Percentiles rank a stretch among this genome's conserved stretches.
These are phyloP conservation scores for Dactylis glomerata DNA, from an alignment of 176 grass and related monocot species.

Conservation along the genomic window DNA sequence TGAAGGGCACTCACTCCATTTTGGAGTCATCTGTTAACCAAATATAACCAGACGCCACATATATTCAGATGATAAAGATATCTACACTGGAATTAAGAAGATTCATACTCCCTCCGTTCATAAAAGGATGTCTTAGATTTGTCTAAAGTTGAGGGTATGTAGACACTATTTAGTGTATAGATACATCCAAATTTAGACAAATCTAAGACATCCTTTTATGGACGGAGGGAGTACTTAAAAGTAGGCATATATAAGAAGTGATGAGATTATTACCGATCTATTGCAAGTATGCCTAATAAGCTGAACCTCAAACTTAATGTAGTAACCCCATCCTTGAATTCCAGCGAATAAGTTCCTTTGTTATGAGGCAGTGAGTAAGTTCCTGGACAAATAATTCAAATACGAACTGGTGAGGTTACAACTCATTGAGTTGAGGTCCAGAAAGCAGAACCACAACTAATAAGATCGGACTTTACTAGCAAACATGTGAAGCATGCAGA, in stretches of 20 bases:
- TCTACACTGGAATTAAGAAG: slow-evolving; percentile 14
- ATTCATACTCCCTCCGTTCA: slow-evolving; percentile 6
- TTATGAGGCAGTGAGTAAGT: background rate
- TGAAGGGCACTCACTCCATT: slow-evolving; percentile 44
- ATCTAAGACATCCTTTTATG: too few species aligned
- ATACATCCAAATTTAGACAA: too few species aligned
- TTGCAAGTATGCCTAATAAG: slow-evolving; percentile 25
- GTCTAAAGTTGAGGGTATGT: too few species aligned
- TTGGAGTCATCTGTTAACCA: slow-evolving; percentile 56
- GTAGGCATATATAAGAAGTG: background rate
- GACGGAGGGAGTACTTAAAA: too few species aligned
- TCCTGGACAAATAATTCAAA: slow-evolving; percentile 27
- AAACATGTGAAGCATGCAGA: background rate
- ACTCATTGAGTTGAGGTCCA: background rate
- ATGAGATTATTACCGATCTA: slow-evolving; percentile 29
- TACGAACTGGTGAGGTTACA: slow-evolving; percentile 11
- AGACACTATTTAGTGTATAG: too few species aligned
- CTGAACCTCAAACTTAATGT: slow-evolving; percentile 33
- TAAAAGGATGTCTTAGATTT: too few species aligned
- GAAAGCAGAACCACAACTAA: slow-evolving; percentile 16
- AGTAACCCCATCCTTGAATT: slow-evolving; percentile 19
- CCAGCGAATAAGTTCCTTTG: slow-evolving; percentile 17
- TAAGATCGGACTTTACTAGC: background rate
- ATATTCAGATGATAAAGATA: slow-evolving; percentile 27
- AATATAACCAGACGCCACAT: slow-evolving; percentile 33